Evolutionary conservation across 2,329 filamentous ascomycete genomes (phyloP).

Genomic region (Penicillium sp.): DNA sequence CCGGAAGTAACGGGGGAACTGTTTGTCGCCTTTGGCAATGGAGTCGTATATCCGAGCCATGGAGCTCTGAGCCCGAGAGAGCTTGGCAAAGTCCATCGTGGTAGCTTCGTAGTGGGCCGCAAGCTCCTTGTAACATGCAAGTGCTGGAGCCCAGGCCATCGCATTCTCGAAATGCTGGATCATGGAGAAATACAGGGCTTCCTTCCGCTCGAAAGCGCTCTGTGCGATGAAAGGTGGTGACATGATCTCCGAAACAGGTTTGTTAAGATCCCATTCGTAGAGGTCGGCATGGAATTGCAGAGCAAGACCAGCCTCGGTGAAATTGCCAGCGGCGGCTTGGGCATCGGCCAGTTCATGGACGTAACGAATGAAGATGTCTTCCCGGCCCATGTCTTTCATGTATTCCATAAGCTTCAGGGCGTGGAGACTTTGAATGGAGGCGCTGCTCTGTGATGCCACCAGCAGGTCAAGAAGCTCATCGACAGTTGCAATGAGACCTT

Average conservation of each 20-base stretch:
- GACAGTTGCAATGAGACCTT: conserved; percentile 76
- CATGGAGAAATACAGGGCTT: conserved; percentile 88
- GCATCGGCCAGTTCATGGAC: conserved; percentile 84
- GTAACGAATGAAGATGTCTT: conserved; percentile 94
- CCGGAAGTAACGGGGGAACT: conserved; percentile 83
- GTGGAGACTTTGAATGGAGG: conserved; percentile 76
- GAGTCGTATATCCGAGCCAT: conserved; percentile 91
- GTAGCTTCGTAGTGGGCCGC: conserved; percentile 88
- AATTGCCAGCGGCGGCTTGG: conserved; percentile 72
- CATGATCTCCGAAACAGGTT: conserved; percentile 61
- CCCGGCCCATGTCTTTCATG: conserved; percentile 91
- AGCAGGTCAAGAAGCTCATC: conserved; percentile 89
- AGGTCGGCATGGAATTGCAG: conserved; percentile 87
- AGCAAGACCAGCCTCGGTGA: conserved; percentile 83
- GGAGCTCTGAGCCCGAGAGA: conserved; percentile 82
- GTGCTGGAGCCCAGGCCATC: conserved; percentile 86
- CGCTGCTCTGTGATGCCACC: conserved; percentile 80
- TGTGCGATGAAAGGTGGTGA: conserved; percentile 81
- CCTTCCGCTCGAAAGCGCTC: conserved; percentile 86
- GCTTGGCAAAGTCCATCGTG: conserved; percentile 84
- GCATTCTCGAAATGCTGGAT: conserved; percentile 93
- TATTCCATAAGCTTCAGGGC: conserved; percentile 92
- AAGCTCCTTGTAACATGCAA: conserved; percentile 86
- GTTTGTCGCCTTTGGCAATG: conserved; percentile 75
- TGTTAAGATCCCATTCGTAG: conserved; percentile 82